A percentile compares a stretch with the other conserved stretches of the same genome.
phyloP scores from a whole-genome alignment of 73 alveolate genomes.

The Tetrahymena thermophila region DNA sequence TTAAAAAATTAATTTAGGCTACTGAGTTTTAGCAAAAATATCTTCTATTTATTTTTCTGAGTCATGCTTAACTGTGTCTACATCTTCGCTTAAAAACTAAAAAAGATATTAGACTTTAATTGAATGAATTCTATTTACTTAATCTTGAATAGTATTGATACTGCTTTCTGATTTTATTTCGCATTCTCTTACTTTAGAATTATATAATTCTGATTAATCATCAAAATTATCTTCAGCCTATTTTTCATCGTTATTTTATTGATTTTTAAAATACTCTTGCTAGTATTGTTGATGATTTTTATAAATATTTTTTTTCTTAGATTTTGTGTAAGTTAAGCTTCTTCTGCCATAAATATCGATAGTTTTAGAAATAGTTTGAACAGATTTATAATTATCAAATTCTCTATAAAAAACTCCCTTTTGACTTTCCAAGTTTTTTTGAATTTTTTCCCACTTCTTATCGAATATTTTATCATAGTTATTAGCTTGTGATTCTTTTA shows the following conservation, averaged over 20 bases:
- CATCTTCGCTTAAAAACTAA: not conserved
- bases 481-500: not conserved
- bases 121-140: not conserved
- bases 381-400: not conserved
- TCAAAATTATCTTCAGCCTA: not conserved
- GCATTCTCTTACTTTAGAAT: not conserved
- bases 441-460: not conserved
- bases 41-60: not conserved
- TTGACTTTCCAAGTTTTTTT: not conserved
- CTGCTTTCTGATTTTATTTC: not conserved
- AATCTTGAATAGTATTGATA: not conserved
- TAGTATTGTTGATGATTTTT: not conserved
- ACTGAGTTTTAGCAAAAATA: not conserved
- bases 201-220: not conserved
- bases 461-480: not conserved
- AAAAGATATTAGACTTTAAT: not conserved
- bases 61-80: not conserved
- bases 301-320: not conserved
- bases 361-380: not conserved
- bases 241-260: not conserved
- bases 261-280: not conserved
- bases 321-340: not conserved
- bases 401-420: not conserved
- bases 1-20: not conserved
- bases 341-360: not conserved